Base-by-base conservation (phyloP, 1,284 basidiomycete genomes). In the Trichosporon coremiiforme region DNA sequence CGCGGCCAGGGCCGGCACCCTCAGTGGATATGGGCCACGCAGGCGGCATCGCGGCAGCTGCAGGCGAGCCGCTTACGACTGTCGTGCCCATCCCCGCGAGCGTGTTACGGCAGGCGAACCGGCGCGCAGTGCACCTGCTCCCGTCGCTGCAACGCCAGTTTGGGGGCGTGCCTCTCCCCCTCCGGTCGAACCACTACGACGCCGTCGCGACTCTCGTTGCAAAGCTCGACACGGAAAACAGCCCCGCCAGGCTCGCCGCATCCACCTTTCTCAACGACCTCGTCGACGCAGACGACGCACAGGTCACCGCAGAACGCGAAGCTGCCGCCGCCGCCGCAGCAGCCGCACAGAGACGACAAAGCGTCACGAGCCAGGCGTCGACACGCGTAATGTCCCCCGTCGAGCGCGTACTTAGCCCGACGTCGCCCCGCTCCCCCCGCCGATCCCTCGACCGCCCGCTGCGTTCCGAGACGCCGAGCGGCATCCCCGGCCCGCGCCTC, bases 211-310 rank as follows among this genome's bases (percentile, higher is more conserved):
- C 57, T 7, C 57, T 60, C 31, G 57, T 60, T 31, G 29, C 29
- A 7, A 60, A 60, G 15, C 57, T 60, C 29, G 57, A 60, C 57
- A 33, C 57, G 10, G 57, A 60, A 25, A 60, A 60, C 29, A 60
- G 31, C 57, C 29, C 57, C 4, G 57, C n/a, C 4, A 60, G 35
- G 7, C 9, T 20, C 57, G 57, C 57, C 10, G 57, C 57, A 10
- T 17, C 57, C 20, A n/a, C 57, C 7, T 60, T 60, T n/a, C 29
- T 60, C 29, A 60, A 60, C 57, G 57, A 60, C 57, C 57, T 60
- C 12, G 57, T 60, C 57, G 57, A 60, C 57, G 57, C 57, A 33
- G 57, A 60, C 57, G 57, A 60, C 57, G 57, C 57, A 33, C 57
- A 60, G 31, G 57, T 60, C 57, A 60, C 57, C 17, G 57, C 57